Evolutionary conservation across 2,329 filamentous ascomycete genomes (phyloP).

Genomic region (Leptographium lundbergii): DNA sequence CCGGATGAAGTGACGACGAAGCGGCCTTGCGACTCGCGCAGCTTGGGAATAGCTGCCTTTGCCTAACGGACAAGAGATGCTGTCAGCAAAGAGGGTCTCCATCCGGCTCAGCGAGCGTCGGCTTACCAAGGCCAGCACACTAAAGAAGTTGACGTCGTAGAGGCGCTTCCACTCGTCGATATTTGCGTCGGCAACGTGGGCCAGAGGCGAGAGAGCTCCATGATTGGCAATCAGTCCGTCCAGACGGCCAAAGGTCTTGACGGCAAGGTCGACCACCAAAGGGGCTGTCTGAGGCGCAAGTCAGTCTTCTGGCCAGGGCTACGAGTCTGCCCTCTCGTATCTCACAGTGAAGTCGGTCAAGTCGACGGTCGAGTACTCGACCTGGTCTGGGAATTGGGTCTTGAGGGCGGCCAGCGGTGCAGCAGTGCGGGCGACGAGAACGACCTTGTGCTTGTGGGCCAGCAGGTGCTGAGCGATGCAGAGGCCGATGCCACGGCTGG

Average conservation of each 20-base stretch:
- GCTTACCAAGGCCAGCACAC: constrained; percentile 62
- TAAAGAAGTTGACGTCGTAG: constrained; percentile 83
- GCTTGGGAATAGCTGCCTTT: constrained; percentile 54
- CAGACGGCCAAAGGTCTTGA: constrained; percentile 55
- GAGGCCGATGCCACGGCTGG: constrained; percentile 50
- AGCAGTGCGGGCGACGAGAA: constrained; percentile 43
- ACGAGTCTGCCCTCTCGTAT: background rate
- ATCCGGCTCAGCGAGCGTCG: background rate
- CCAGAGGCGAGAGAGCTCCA: constrained; percentile 64
- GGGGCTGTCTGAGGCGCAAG: constrained; percentile 33
- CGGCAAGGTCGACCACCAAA: constrained; percentile 51
- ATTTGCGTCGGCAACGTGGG: constrained; percentile 53
- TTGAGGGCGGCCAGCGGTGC: constrained; percentile 37
- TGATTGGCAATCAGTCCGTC: constrained; percentile 86
- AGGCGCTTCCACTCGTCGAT: constrained; percentile 60
- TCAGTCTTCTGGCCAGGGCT: background rate
- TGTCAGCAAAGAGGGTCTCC: constrained; percentile 7
- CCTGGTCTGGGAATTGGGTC: constrained; percentile 35
- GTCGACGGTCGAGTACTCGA: constrained; percentile 44
- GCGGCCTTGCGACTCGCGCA: constrained; percentile 55
- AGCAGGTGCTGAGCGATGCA: constrained; percentile 41
- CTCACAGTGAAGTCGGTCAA: constrained; percentile 28
- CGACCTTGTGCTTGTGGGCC: constrained; percentile 40
- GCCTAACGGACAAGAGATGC: constrained; percentile 31
- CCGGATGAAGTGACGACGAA: constrained; percentile 74